phyloP scores from a whole-genome alignment of 2,329 filamentous ascomycete genomes.

The Sporothrix brasiliensis region DNA sequence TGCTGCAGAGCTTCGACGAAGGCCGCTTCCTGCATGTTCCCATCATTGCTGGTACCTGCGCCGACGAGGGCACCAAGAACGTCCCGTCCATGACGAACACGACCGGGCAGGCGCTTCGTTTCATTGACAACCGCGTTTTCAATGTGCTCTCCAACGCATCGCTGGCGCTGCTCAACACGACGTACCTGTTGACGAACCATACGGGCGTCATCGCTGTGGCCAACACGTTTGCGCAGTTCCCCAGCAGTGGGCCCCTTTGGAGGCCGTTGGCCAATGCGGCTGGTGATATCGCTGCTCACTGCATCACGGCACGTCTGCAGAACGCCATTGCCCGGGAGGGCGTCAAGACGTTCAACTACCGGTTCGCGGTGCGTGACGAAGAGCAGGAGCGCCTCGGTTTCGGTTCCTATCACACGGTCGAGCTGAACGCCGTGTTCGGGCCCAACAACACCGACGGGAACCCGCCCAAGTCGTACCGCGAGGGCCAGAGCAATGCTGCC shows the following conservation, averaged over 20 bases:
- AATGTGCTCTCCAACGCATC: conserved; percentile 42
- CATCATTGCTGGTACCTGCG: conserved; percentile 43
- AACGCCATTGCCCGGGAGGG: conserved; percentile 42
- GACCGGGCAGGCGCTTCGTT: conserved; percentile 42
- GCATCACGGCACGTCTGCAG: conserved; percentile 49
- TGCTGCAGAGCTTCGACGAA: conserved; percentile 43
- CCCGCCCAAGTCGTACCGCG: conserved; percentile 56
- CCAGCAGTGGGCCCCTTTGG: conserved; percentile 44
- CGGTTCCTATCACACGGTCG: conserved; percentile 69
- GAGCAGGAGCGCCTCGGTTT: conserved; percentile 54
- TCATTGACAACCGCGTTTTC: conserved; percentile 43
- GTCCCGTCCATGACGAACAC: conserved; percentile 42
- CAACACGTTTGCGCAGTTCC: conserved; percentile 41
- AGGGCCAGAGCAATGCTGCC: conserved; percentile 55
- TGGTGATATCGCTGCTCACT: conserved; percentile 66
- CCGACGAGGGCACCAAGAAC: conserved; percentile 47
- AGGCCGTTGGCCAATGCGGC: conserved; percentile 51
- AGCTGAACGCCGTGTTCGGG: conserved; percentile 69
- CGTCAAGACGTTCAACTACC: conserved; percentile 65
- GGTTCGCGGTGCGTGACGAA: conserved; percentile 67
- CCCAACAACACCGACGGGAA: conserved; percentile 56
- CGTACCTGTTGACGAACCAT: conserved; percentile 41
- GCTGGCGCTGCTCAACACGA: conserved; percentile 41
- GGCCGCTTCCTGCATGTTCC: conserved; percentile 54
- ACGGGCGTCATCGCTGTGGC: conserved; percentile 35